phyloP scores from a whole-genome alignment of 305 asterid species.

The Salvia sclarea region DNA sequence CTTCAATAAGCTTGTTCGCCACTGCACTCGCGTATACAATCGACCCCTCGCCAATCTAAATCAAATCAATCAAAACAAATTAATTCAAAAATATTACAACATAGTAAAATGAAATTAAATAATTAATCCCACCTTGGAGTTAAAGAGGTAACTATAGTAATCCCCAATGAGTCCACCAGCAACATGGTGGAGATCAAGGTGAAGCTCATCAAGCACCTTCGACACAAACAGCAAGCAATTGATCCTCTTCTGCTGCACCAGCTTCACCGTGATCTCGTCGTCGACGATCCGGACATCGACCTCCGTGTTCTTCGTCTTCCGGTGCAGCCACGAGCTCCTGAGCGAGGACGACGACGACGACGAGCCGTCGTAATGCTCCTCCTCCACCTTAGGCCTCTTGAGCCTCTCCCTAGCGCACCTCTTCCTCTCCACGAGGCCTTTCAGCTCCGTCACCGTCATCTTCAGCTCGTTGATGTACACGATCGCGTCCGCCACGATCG shows the following conservation, averaged over 20 bases:
- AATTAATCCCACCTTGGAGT: slow-evolving; percentile 62
- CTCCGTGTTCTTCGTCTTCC: slow-evolving; percentile 77
- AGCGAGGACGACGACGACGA: slow-evolving; percentile 49
- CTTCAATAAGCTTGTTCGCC: slow-evolving; percentile 86
- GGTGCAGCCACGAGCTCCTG: slow-evolving; percentile 89
- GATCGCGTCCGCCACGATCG: slow-evolving; percentile 73
- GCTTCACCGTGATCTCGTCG: slow-evolving; percentile 85
- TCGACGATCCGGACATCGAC: slow-evolving; percentile 84
- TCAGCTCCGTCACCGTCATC: slow-evolving; percentile 68
- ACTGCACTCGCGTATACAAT: slow-evolving; percentile 86
- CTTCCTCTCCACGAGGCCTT: slow-evolving; percentile 67
- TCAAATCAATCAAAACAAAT: background rate
- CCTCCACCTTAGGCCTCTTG: slow-evolving; percentile 63
- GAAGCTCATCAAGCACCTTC: slow-evolving; percentile 78
- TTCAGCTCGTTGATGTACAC: slow-evolving; percentile 75
- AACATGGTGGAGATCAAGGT: slow-evolving; percentile 88
- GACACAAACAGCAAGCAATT: slow-evolving; percentile 76
- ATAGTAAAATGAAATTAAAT: background rate
- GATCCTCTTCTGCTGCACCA: slow-evolving; percentile 81
- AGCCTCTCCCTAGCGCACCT: slow-evolving; percentile 59
- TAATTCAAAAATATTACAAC: background rate
- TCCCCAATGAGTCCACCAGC: slow-evolving; percentile 95
- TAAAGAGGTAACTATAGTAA: slow-evolving; percentile 74
- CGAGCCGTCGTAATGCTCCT: slow-evolving; percentile 51
- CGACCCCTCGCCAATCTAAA: slow-evolving; percentile 87